These are phyloP conservation scores for Phaeotremella skinneri DNA, from an alignment of 768 basidiomycete genomes.

Conservation along the genomic window DNA sequence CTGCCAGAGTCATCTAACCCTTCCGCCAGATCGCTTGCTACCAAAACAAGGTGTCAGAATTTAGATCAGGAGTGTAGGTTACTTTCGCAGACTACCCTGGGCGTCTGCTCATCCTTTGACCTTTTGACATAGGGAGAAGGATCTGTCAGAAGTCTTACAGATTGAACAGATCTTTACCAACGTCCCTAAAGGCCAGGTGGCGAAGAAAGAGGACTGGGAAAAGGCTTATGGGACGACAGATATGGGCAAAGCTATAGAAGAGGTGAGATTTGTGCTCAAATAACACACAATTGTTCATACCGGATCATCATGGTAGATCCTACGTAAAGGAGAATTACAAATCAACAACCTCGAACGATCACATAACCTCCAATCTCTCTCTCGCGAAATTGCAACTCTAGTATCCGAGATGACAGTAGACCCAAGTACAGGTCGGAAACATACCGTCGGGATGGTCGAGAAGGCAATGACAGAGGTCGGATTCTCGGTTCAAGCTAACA, in stretches of 20 bases:
- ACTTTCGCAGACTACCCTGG: background rate
- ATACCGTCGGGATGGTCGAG: constrained; percentile 93
- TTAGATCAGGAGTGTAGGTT: constrained; percentile 81
- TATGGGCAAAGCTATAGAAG: constrained; percentile 69
- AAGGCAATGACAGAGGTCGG: constrained; percentile 96
- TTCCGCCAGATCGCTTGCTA: constrained; percentile 82
- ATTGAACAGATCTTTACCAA: constrained; percentile 94
- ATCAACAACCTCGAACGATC: constrained; percentile 95
- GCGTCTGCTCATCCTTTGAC: constrained; percentile 2
- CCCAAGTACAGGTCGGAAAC: constrained; percentile 80
- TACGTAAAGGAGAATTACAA: constrained; percentile 94
- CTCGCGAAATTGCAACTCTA: constrained; percentile 85
- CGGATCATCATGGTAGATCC: constrained; percentile 59
- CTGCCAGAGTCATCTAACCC: background rate
- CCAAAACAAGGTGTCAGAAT: constrained; percentile 99
- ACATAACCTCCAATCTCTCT: constrained; percentile 76
- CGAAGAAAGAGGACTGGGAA: constrained; percentile 81
- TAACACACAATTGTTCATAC: background rate
- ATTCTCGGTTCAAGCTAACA: constrained; percentile 81
- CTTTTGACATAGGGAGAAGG: constrained; percentile 66
- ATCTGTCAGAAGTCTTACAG: constrained; percentile 91
- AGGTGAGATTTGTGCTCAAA: constrained; percentile 57
- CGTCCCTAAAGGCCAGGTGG: constrained; percentile 92
- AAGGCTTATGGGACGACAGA: constrained; percentile 84
- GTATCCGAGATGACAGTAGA: constrained; percentile 96